Conservation (phyloP, 768 basidiomycete species). For the Trametes maxima region DNA sequence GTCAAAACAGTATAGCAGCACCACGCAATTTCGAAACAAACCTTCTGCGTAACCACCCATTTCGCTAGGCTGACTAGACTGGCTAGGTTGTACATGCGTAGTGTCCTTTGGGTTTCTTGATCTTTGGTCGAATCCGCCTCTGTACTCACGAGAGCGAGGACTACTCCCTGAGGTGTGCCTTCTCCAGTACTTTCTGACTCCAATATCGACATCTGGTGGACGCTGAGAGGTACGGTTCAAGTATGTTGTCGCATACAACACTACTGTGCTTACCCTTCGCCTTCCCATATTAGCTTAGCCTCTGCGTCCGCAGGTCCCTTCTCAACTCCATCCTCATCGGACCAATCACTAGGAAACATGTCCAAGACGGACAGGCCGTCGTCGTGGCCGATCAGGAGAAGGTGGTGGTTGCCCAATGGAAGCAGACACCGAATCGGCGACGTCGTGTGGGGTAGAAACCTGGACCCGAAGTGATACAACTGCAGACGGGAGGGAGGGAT, state of each 20-base stretch:
- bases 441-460: conserved; percentile 81
- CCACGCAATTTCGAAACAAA: conserved; percentile 28
- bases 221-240: conserved; percentile 42
- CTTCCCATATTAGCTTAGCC: conserved; percentile 68
- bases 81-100: conserved; percentile 84
- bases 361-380: conserved; percentile 81
- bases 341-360: conserved; percentile 78
- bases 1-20: neutral
- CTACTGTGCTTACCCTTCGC: conserved; percentile 61
- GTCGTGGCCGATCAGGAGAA: conserved; percentile 80
- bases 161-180: conserved; percentile 68
- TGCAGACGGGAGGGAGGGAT: conserved; percentile 65
- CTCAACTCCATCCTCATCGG: conserved; percentile 38
- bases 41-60: conserved; percentile 73
- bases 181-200: conserved; percentile 64
- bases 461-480: conserved; percentile 79
- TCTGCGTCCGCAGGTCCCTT: conserved; percentile 76
- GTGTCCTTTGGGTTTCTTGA: conserved; percentile 52
- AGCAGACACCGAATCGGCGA: conserved; percentile 75
- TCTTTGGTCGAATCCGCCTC: conserved; percentile 56
- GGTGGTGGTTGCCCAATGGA: conserved; percentile 62
- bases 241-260: neutral
- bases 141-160: conserved; percentile 73
- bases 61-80: conserved; percentile 75
- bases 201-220: conserved; percentile 76